Conservation (phyloP, 495 filamentous ascomycete species). For the Talaromyces stipitatus region DNA sequence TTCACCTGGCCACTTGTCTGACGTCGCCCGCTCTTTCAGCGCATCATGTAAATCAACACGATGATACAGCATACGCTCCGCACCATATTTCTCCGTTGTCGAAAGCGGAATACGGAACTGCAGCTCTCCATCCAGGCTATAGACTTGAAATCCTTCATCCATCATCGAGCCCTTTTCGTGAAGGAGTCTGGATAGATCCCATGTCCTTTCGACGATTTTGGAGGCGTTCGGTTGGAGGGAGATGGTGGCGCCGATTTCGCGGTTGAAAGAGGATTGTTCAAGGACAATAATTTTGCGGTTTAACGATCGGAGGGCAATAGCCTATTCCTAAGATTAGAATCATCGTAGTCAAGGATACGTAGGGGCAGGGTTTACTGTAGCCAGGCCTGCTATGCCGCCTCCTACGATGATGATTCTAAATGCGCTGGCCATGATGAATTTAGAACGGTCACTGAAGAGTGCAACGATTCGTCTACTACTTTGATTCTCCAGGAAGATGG, state of each 20-base stretch:
- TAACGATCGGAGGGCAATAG: slow-evolving; percentile 18
- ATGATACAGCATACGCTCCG: slow-evolving; percentile 19
- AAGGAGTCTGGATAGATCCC: slow-evolving; percentile 10
- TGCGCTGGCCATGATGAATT: not conserved
- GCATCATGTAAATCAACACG: slow-evolving; percentile 21
- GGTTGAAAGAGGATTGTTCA: slow-evolving; percentile 20
- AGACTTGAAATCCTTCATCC: slow-evolving; percentile 23
- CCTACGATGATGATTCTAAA: not conserved
- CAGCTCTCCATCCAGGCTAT: slow-evolving; percentile 16
- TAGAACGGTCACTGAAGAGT: not conserved
- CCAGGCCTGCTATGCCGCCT: not conserved
- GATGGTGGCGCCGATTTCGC: slow-evolving; percentile 22
- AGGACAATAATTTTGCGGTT: slow-evolving; percentile 18
- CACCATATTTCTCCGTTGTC: slow-evolving; percentile 15
- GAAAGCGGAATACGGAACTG: slow-evolving; percentile 15
- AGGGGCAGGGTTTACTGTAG: not conserved
- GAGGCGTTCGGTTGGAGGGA: slow-evolving; percentile 24
- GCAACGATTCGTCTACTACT: too few relatives aligned
- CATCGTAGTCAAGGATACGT: too few relatives aligned
- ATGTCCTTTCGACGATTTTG: slow-evolving; percentile 16
- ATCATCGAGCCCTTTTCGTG: slow-evolving; percentile 13
- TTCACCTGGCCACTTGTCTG: slow-evolving; percentile 10
- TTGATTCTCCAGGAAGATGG: not conserved
- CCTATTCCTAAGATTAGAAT: too few relatives aligned
- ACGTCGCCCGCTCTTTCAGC: slow-evolving; percentile 12